A percentile compares a stretch with the other conserved stretches of the same genome.
Evolutionary conservation across 2,329 filamentous ascomycete genomes (phyloP).

Genomic region (Scedosporium dehoogii): DNA sequence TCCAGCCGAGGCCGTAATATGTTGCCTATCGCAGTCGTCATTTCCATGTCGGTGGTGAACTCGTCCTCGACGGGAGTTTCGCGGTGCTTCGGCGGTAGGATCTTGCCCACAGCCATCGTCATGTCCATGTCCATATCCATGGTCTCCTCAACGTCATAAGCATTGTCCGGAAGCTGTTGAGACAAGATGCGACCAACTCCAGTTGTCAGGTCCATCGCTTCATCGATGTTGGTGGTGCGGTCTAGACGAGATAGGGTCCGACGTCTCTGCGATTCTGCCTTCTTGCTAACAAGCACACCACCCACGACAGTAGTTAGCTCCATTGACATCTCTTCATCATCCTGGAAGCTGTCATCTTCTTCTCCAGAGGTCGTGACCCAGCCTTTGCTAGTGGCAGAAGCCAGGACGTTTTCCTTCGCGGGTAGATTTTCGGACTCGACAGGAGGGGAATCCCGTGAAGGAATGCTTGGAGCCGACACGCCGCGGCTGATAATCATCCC

Average conservation of each 20-base stretch:
- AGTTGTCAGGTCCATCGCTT: conserved; percentile 11
- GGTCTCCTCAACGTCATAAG: conserved; percentile 26
- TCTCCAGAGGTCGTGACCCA: conserved; percentile 42
- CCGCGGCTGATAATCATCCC: conserved; percentile 61
- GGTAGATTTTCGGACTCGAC: not conserved
- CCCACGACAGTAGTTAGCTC: conserved; percentile 62
- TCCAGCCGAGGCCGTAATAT: conserved; percentile 38
- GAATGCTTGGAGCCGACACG: not conserved
- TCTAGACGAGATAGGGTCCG: conserved; percentile 12
- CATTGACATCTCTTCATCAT: conserved; percentile 68
- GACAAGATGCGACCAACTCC: not conserved
- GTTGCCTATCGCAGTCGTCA: conserved; percentile 53
- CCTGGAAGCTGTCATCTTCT: conserved; percentile 24
- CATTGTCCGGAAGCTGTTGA: not conserved
- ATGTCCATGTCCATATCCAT: conserved; percentile 58
- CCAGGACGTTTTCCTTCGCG: conserved; percentile 49
- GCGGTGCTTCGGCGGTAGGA: conserved; percentile 26
- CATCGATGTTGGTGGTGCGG: conserved; percentile 15
- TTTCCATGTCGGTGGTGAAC: conserved; percentile 54
- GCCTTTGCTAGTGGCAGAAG: conserved; percentile 71
- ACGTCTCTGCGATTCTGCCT: conserved; percentile 18
- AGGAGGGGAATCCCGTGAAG: not conserved
- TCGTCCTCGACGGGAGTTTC: conserved; percentile 16
- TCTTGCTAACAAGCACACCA: conserved; percentile 29
- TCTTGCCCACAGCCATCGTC: conserved; percentile 46